These are phyloP conservation scores for Cicer cuneatum DNA, from an alignment of 306 rosid species.

Conservation along the genomic window DNA sequence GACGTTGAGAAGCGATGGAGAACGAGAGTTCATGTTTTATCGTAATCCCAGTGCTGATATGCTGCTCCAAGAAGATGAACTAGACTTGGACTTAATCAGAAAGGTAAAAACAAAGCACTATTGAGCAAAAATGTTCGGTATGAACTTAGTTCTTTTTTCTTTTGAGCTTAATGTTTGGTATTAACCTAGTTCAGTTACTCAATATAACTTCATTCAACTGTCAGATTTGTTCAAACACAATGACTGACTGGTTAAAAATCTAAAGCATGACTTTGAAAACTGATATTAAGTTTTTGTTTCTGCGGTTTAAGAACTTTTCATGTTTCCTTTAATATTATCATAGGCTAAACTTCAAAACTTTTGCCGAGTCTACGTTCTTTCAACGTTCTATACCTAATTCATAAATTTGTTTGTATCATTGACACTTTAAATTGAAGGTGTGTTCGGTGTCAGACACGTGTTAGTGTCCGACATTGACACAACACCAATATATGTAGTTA, in stretches of 20 bases:
- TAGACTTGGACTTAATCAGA: constrained; percentile 73
- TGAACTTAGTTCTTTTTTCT: no score
- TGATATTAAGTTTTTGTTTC: constrained; percentile 25
- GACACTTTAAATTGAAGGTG: no score
- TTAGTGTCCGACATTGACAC: no score
- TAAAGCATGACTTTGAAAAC: constrained; percentile 6
- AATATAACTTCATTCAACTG: constrained; percentile 1
- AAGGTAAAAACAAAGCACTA: constrained; percentile 59
- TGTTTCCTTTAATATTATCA: constrained; percentile 22
- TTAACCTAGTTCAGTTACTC: constrained; percentile 14
- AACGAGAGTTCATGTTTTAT: constrained; percentile 98
- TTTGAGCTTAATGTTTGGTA: no score
- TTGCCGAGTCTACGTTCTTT: constrained; percentile 29
- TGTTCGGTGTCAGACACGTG: no score
- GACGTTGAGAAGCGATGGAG: constrained; percentile 84
- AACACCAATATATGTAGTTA: no score
- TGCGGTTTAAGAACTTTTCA: constrained; percentile 31
- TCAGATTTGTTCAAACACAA: constrained; percentile 17
- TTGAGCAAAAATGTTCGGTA: constrained; percentile 28
- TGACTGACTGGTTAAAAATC: constrained; percentile 9
- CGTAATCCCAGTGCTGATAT: constrained; percentile 99
- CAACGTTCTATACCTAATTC: constrained; percentile 24
- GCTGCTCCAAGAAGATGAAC: constrained; percentile 86
- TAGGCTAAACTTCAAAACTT: constrained; percentile 12
- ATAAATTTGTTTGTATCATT: not conserved